Evolutionary conservation across 1,139 yeast species (phyloP).

Genomic region (Nakaseomyces delphensis): DNA sequence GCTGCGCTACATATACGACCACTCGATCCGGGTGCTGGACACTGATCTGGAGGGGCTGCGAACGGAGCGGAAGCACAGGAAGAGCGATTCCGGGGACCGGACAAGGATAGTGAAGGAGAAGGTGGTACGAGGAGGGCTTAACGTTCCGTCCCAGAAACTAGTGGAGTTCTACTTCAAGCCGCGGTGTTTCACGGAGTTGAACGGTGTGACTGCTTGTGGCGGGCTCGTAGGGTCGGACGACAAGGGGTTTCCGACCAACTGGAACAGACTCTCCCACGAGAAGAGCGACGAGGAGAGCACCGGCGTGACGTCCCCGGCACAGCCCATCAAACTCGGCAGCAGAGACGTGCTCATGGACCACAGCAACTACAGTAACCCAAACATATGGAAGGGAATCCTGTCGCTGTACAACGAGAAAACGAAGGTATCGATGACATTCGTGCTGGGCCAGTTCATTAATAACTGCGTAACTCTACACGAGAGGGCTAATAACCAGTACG

Average conservation of each 20-base stretch:
- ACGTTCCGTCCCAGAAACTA: slow-evolving; percentile 29
- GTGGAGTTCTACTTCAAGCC: slow-evolving; percentile 53
- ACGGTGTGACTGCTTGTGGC: slow-evolving; percentile 58
- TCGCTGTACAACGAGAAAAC: slow-evolving; percentile 47
- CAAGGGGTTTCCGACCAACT: slow-evolving; percentile 26
- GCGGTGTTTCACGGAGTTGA: slow-evolving; percentile 56
- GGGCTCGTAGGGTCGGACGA: slow-evolving; percentile 46
- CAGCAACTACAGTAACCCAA: slow-evolving; percentile 29
- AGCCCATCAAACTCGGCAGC: slow-evolving; percentile 23
- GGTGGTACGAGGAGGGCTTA: neutral
- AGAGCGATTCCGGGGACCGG: slow-evolving; percentile 8
- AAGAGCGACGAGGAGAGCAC: slow-evolving; percentile 8
- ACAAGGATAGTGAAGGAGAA: slow-evolving; percentile 12
- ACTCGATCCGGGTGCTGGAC: slow-evolving; percentile 39
- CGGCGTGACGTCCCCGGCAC: slow-evolving; percentile 21
- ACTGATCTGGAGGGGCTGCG: slow-evolving; percentile 21
- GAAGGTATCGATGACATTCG: slow-evolving; percentile 41
- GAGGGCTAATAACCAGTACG: slow-evolving; percentile 32
- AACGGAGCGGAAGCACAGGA: slow-evolving; percentile 18
- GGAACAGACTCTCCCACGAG: slow-evolving; percentile 17
- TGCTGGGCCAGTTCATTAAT: slow-evolving; percentile 73
- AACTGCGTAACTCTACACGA: slow-evolving; percentile 55
- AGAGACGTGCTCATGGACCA: slow-evolving; percentile 23
- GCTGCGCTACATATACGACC: slow-evolving; percentile 44
- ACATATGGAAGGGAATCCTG: slow-evolving; percentile 50